Percentiles rank a stretch among this genome's conserved stretches.
Conservation (phyloP, 306 rosid species). For the Neltuma alba region DNA sequence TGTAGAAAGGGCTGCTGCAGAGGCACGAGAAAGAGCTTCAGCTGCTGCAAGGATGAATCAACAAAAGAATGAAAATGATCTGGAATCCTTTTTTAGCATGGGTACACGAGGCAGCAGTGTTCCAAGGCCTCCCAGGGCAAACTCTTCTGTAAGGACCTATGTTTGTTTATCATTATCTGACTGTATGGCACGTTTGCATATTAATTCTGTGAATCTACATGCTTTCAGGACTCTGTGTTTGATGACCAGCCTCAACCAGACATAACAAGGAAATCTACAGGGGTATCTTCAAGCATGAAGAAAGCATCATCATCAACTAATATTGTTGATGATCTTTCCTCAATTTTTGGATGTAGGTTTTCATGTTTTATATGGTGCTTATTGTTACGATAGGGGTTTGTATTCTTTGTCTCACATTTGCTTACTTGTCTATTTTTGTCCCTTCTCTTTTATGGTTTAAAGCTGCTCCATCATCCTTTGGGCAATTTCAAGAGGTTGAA, state of each 20-base stretch:
- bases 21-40: slow-evolving; percentile 83
- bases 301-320: slow-evolving; percentile 78
- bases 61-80: slow-evolving; percentile 77
- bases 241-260: slow-evolving; percentile 75
- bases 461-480: slow-evolving; percentile 80
- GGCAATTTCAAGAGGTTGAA: slow-evolving; percentile 83
- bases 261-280: slow-evolving; percentile 56
- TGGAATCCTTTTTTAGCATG: slow-evolving; percentile 79
- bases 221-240: slow-evolving; percentile 58
- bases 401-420: slow-evolving; percentile 27
- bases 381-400: slow-evolving; percentile 23
- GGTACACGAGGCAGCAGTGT: slow-evolving; percentile 77
- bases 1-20: slow-evolving; percentile 80
- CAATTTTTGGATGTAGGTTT: slow-evolving; percentile 85
- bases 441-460: slow-evolving; percentile 38
- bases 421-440: slow-evolving; percentile 28
- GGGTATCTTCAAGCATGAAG: slow-evolving; percentile 63
- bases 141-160: slow-evolving; percentile 64
- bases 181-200: slow-evolving; percentile 6
- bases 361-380: slow-evolving; percentile 21
- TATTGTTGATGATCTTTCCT: slow-evolving; percentile 91
- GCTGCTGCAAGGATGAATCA: slow-evolving; percentile 80
- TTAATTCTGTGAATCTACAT: slow-evolving; percentile 39
- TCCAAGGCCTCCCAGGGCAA: slow-evolving; percentile 90
- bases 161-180: slow-evolving; percentile 29